Evolutionary conservation across 495 filamentous ascomycete species (phyloP).

Genomic region (Penicillium silybi): DNA sequence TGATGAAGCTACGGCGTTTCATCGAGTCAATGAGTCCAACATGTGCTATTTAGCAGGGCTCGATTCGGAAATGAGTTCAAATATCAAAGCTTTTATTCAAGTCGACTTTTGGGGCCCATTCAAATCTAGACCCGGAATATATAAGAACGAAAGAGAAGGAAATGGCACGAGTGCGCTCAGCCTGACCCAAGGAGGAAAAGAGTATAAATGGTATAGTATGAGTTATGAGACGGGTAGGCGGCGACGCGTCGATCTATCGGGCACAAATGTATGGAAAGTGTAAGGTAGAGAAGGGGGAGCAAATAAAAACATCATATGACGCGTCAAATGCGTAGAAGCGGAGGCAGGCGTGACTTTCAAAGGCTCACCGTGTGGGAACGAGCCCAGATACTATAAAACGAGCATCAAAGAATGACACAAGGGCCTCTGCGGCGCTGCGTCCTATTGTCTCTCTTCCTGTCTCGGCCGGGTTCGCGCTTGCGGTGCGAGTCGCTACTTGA

Average conservation of each 20-base stretch:
- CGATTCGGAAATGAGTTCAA: background rate
- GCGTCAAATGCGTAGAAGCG: conserved; percentile 21
- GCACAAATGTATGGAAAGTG: conserved; percentile 18
- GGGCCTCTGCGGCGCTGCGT: conserved; percentile 31
- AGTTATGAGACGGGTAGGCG: conserved; percentile 1
- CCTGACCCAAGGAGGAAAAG: conserved; percentile 8
- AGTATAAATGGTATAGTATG: conserved; percentile 17
- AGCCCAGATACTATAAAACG: background rate
- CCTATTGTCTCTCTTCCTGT: conserved; percentile 30
- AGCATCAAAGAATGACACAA: conserved; percentile 42
- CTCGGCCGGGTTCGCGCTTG: conserved; percentile 35
- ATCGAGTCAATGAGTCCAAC: background rate
- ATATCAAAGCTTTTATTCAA: conserved; percentile 4
- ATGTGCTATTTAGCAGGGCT: background rate
- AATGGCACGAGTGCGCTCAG: background rate
- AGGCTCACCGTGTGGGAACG: background rate
- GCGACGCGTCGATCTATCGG: conserved; percentile 24
- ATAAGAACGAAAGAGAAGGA: conserved; percentile 5
- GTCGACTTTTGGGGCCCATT: background rate
- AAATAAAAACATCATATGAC: conserved; percentile 18
- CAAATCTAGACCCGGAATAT: conserved; percentile 4
- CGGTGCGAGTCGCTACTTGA: conserved; percentile 39
- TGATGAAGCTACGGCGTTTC: background rate
- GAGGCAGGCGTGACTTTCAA: conserved; percentile 15
- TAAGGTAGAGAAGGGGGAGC: background rate